Evolutionary conservation across 108 stramenopile genomes (phyloP), one percentile per base, ranked within the genome.

Genomic region (Cyclostephanos tholiformis): DNA sequence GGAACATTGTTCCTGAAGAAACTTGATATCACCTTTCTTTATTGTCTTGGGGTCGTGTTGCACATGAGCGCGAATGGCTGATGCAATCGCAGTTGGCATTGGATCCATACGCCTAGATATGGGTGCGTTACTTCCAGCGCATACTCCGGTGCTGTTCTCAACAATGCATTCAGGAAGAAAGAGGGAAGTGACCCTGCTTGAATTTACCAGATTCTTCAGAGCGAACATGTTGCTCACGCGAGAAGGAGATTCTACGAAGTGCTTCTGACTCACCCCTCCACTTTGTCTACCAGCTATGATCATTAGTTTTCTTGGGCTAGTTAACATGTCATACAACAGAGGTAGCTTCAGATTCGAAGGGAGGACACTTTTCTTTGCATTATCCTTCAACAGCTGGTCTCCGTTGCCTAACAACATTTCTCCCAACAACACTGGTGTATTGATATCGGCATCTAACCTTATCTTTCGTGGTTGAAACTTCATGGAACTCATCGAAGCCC

Each of bases 121-220:
- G 9, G 30, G 53, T 23, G 14, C 1, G 39, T 44, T 20, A 13
- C 51, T 50, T 44, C 32, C n/a, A 43, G 4, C 52, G 39, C n/a
- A 20, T 5, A 1, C 36, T 44, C 8, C 35, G 30, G 57, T 20
- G 29, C 59, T 53, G 19, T 48, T 52, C 26, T 60, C 39, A 26
- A 72, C 32, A n/a, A 62, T 72, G 60, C 71, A 58, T 79, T 79
- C 71, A 62, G 77, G 71, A 1, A 79, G 50, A 55, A 71, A 79
- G 4, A 79, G 65, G 57, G 44, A 71, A 22, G 70, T 44, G 29
- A 60, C 46, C 25, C 46, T 58, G 46, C 36, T 67, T 9, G 59
- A 62, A 35, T 63, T 65, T 2, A 48, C 57, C 23, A 79, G 36
- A 32, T 67, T 72, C 41, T 65, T 30, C 12, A 79, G 66, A 14